These are phyloP conservation scores for Wallacemonas rigidus DNA, from an alignment of 208 protist genomes.

Conservation along the genomic window DNA sequence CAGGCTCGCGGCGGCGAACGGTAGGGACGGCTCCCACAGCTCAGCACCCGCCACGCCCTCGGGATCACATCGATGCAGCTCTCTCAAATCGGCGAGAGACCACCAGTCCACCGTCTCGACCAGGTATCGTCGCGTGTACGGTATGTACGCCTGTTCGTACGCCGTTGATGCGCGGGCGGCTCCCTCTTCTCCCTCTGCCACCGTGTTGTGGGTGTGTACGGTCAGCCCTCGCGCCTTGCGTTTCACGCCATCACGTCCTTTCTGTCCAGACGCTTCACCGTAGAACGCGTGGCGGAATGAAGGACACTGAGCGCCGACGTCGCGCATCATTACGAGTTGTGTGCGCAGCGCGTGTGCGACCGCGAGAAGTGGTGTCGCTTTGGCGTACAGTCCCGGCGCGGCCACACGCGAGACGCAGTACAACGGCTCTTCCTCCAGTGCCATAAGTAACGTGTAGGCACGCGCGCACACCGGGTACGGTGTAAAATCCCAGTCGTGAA, in stretches of 20 bases:
- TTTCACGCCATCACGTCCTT: too few species aligned
- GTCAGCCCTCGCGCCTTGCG: too few species aligned
- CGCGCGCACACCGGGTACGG: conserved; percentile 32
- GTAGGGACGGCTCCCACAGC: neutral
- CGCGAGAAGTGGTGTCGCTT: conserved; percentile 16
- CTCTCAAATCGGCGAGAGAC: conserved; percentile 40
- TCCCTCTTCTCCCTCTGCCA: too few species aligned
- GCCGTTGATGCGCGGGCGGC: neutral
- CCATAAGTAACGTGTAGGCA: conserved; percentile 30
- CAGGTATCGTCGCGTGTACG: conserved; percentile 28
- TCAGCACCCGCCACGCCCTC: neutral
- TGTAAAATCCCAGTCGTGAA: conserved; percentile 48
- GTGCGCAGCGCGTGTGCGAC: conserved; percentile 25
- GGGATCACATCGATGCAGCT: conserved; percentile 29
- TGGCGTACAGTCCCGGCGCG: conserved; percentile 28
- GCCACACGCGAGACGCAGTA: conserved; percentile 34
- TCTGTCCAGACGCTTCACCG: neutral
- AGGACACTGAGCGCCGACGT: conserved; percentile 31
- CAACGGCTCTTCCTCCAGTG: conserved; percentile 31
- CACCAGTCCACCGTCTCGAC: conserved; percentile 39
- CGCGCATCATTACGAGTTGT: conserved; percentile 34
- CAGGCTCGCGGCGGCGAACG: neutral
- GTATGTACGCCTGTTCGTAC: conserved; percentile 22
- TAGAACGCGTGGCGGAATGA: conserved; percentile 37
- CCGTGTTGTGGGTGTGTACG: too few species aligned